phyloP scores from a whole-genome alignment of 2,329 filamentous ascomycete genomes.

The Penicillium sumatraense region DNA sequence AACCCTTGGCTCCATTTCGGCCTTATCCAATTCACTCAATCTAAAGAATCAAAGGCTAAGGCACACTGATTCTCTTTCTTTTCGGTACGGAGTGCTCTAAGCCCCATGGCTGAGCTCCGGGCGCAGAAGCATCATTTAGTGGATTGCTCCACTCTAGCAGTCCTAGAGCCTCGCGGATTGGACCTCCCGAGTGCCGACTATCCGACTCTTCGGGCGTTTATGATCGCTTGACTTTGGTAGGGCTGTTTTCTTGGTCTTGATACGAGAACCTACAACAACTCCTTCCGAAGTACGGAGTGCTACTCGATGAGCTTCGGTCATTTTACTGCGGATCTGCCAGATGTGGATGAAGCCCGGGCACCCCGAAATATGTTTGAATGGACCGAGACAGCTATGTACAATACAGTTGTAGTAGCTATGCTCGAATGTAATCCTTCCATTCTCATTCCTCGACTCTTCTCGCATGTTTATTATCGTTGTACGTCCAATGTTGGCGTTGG shows the following conservation, averaged over 20 bases:
- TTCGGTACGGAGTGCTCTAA: background rate
- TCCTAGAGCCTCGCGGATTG: background rate
- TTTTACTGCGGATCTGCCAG: background rate
- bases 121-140: constrained; percentile 3
- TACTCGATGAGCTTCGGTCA: background rate
- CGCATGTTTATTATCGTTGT: background rate
- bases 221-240: background rate
- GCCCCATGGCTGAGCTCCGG: constrained; percentile 14
- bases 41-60: background rate
- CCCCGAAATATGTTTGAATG: constrained; percentile 13
- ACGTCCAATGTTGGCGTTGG: background rate
- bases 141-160: background rate
- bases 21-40: background rate
- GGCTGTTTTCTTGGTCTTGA: background rate
- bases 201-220: constrained; percentile 2
- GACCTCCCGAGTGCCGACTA: constrained; percentile 9
- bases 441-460: constrained; percentile 15
- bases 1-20: background rate
- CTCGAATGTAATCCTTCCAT: constrained; percentile 11
- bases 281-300: too few species aligned
- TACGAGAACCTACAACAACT: background rate
- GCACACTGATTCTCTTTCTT: background rate
- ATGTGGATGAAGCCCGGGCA: too few species aligned
- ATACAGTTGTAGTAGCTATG: background rate
- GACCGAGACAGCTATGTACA: background rate